These are phyloP conservation scores for Endocalyx cinctus DNA, from an alignment of 2,329 filamentous ascomycete species.

Conservation along the genomic window DNA sequence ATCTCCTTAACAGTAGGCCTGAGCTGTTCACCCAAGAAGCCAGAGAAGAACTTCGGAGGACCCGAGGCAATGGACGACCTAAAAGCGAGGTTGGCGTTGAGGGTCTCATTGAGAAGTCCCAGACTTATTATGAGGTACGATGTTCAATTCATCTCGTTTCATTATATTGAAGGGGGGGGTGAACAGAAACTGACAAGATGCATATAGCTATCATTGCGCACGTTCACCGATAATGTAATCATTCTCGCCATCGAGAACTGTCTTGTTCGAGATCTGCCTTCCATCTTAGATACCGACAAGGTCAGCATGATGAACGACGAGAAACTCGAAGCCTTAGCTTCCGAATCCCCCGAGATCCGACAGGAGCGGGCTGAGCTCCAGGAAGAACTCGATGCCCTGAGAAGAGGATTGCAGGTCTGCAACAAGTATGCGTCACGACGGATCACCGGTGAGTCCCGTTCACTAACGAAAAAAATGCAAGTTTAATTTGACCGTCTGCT, in stretches of 20 bases:
- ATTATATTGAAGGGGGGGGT: too few species aligned
- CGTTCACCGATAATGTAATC: constrained; percentile 32
- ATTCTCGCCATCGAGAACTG: constrained; percentile 32
- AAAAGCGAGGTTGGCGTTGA: constrained; percentile 30
- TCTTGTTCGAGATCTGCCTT: constrained; percentile 28
- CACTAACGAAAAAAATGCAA: too few species aligned
- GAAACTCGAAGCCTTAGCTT: constrained; percentile 17
- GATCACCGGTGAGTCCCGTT: not conserved
- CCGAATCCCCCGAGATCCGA: constrained; percentile 20
- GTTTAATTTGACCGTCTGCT: too few species aligned
- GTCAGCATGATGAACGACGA: constrained; percentile 27
- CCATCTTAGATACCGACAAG: constrained; percentile 26
- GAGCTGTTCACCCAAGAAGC: constrained; percentile 18
- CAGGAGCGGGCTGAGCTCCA: constrained; percentile 15
- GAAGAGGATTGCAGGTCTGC: constrained; percentile 16
- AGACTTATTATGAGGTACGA: constrained; percentile 38
- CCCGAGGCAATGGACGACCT: too few species aligned
- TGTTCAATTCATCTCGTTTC: too few species aligned
- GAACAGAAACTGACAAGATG: constrained; percentile 7
- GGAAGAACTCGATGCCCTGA: constrained; percentile 13
- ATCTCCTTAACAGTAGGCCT: constrained; percentile 14
- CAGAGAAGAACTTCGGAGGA: constrained; percentile 12
- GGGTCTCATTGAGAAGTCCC: constrained; percentile 39
- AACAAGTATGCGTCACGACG: constrained; percentile 13
- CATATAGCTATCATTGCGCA: constrained; percentile 20